These are phyloP conservation scores for Tetrapisispora namnaoensis DNA, from an alignment of 805 yeast genomes.

Conservation along the genomic window DNA sequence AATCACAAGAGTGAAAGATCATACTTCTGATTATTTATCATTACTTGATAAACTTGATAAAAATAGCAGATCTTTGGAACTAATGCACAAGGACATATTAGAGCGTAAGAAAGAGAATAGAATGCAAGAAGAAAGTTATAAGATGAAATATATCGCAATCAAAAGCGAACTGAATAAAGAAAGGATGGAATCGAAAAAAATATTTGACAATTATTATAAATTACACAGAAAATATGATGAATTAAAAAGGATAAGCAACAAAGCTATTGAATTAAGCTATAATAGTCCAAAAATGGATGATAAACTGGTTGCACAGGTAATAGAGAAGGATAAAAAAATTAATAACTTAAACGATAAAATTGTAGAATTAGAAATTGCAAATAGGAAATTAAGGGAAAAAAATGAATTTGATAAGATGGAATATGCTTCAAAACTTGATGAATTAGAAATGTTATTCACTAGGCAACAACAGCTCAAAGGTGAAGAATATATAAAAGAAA, in stretches of 20 bases:
- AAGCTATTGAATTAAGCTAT: slow-evolving; percentile 8
- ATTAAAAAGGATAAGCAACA: slow-evolving; percentile 10
- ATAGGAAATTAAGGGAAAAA: neutral
- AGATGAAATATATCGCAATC: slow-evolving; percentile 21
- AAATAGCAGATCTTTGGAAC: slow-evolving; percentile 16
- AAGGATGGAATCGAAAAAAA: slow-evolving; percentile 26
- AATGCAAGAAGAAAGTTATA: slow-evolving; percentile 9
- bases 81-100: slow-evolving; percentile 8
- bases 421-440: slow-evolving; percentile 22
- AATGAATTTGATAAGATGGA: slow-evolving; percentile 4
- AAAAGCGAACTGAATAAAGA: slow-evolving; percentile 27
- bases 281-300: slow-evolving; percentile 18
- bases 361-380: neutral
- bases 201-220: slow-evolving; percentile 30
- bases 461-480: neutral
- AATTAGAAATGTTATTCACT: slow-evolving; percentile 18
- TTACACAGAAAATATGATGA: slow-evolving; percentile 27
- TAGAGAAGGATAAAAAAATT: slow-evolving; percentile 22
- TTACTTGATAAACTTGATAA: slow-evolving; percentile 19
- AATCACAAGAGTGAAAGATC: neutral
- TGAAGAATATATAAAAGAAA: neutral
- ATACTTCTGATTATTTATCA: slow-evolving; percentile 10
- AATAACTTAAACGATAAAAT: slow-evolving; percentile 22
- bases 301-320: slow-evolving; percentile 15
- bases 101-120: slow-evolving; percentile 5